phyloP scores from a whole-genome alignment of 371 early-diverging fungal genomes.

The Mortierella polycephala region DNA sequence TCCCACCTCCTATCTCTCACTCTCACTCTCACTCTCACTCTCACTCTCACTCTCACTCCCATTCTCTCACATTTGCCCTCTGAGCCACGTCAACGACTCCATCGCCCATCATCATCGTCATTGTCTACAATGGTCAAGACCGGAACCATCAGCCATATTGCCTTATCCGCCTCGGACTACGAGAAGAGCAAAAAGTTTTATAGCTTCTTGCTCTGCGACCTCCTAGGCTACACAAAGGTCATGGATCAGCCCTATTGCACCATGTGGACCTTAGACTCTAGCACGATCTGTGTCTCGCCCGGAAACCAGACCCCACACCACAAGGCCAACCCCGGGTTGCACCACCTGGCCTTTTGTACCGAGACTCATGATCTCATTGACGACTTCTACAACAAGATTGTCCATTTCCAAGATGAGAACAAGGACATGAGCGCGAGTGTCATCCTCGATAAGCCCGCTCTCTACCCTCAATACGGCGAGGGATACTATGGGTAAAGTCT shows the following conservation, averaged over 20 bases:
- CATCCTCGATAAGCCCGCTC: slow-evolving; percentile 42
- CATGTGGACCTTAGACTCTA: slow-evolving; percentile 14
- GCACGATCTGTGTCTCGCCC: slow-evolving; percentile 23
- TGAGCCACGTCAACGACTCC: neutral
- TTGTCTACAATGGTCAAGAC: slow-evolving; percentile 17
- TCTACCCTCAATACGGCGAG: slow-evolving; percentile 41
- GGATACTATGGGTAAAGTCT: slow-evolving; percentile 13
- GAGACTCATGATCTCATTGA: slow-evolving; percentile 29
- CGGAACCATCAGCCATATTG: slow-evolving; percentile 32
- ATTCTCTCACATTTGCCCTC: neutral
- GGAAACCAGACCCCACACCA: slow-evolving; percentile 32
- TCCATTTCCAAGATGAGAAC: slow-evolving; percentile 34
- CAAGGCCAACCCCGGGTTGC: slow-evolving; percentile 40
- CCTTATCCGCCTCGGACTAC: slow-evolving; percentile 32
- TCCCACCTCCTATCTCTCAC: too few relatives aligned
- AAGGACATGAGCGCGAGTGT: slow-evolving; percentile 9
- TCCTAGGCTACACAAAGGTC: slow-evolving; percentile 30
- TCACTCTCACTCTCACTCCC: too few relatives aligned
- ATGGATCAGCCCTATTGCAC: slow-evolving; percentile 25
- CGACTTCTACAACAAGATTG: slow-evolving; percentile 23
- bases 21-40: too few relatives aligned
- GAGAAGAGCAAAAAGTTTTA: slow-evolving; percentile 38
- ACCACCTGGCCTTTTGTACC: slow-evolving; percentile 38
- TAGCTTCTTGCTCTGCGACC: slow-evolving; percentile 25
- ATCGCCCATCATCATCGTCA: neutral